Evolutionary conservation across 306 rosid genomes (phyloP), one percentile per base, ranked within the genome.

Genomic region (Gillenia trifoliata): DNA sequence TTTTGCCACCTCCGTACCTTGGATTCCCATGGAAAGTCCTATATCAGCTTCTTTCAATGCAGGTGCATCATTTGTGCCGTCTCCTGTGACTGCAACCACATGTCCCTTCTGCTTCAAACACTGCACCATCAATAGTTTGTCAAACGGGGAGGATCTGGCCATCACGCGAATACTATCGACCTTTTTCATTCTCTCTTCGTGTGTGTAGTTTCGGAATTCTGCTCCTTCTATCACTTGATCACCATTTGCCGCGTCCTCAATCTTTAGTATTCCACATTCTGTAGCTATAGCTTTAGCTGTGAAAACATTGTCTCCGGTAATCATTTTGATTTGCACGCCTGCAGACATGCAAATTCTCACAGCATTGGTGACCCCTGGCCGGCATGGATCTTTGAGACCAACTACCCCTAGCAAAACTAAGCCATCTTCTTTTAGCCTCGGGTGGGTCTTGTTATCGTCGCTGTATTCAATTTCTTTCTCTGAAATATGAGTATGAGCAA

Each of bases 1-100:
- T 71, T 93, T 93, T 7, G 98, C 96, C 66, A 93, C 98, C 74
- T 93, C 98, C 11, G 98, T 93, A 50, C 97, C 95, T 83, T 93
- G 93, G 74, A 87, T 81, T 25, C 98, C 98, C 98, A 93, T 93
- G 16, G 95, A 93, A 65, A 90, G 98, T 71, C 97, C 98, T 71
- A 93, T 76, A 64, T 93, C 93, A 47, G 98, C 98, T 85, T 89
- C 98, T 76, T 91, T 93, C 66, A 93, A 55, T 3, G 98, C 96
- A 16, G 97, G 97, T 2, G 95, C 98, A 6, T 90, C 97, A 7
- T 93, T 93, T 0, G 97, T 93, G 40, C 98, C 98, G 45, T 93
- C 98, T 79, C 96, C 98, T 0, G 95, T 93, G 71, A 93, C 96
- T 25, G 96, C 93, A 77, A 87, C 98, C 40, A 93, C 98, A 26